Evolutionary conservation across 371 early-diverging fungal genomes (phyloP), one percentile per base, ranked within the genome.

Genomic region (Lichtheimia ramosa): DNA sequence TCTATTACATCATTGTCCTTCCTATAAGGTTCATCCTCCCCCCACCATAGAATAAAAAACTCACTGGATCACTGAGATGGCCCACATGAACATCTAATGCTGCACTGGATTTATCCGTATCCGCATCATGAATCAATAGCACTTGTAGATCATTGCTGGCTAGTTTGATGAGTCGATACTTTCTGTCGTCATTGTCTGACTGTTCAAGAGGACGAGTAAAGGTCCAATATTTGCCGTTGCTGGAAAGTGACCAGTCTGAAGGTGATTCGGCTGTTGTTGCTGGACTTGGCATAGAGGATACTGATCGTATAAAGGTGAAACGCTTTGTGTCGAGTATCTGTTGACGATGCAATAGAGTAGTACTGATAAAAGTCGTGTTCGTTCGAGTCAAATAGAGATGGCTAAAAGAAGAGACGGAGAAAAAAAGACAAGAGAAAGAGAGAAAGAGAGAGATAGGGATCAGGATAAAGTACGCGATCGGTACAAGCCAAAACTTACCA

Each of bases 41-140:
- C 23, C 50, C 5, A n/a, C 28, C 43, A 52, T 28, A 58, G 34
- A 34, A 23, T 51, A 48, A 15, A 59, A 39, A 7, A 65, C 79
- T 79, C 76, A 84, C 85, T n/a, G 93, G 93, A 65, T 92, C 93
- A 43, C 83, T 84, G 28, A 91, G 66, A 60, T 87, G 89, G 16
- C 99, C 99, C 13, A 98, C 96, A 70, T 92, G 91, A 18, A 98
- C 96, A 73, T 94, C 93, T 39, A 97, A 58, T 0, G 97, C 90
- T 14, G 97, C 96, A 42, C 92, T 86, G 3, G 96, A 84, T 73
- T 95, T 95, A 75, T 96, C 95, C 6, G 92, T 89, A 8, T 78
- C 75, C 2, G 83, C 77, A 64, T 95, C 97, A 51, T 89, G 89
- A 41, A 96, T 86, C 23, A 96, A 58, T 48, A 97, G 78, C 2